Evolutionary conservation across 116 monocot species (phyloP), one percentile per base, ranked within the genome.

Genomic region (Posidonia oceanica): DNA sequence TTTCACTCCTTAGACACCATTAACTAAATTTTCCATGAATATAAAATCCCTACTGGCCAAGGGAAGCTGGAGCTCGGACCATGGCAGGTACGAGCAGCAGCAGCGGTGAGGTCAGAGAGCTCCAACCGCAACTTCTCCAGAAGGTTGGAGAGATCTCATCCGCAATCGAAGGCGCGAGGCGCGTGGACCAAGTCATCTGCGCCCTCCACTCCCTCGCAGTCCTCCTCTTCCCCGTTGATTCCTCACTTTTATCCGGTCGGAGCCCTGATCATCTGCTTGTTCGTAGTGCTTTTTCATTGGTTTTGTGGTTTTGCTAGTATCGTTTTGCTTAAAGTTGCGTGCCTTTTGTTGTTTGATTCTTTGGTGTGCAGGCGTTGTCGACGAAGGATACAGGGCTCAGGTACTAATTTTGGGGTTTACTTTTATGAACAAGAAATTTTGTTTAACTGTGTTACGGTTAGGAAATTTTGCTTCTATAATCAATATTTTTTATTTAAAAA

Each of bases 171-270:
- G 68, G 63, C 0, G 85, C 92, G 22, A 82, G 69, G 69, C 69
- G 72, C 71, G 89, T 81, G 59, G 89, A 87, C 23, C 85, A 87
- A 62, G 92, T 92, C 20, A 77, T 97, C 63, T 81, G 83, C 74
- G 91, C 89, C 13, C 87, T 97, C 68, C 83, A 92, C 67, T 89
- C 89, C 54, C 80, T 91, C 8, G 96, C 92, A 3, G 76, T 81
- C 69, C 75, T 72, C 56, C 80, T 97, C 38, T 97, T 92, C 72
- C 77, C 92, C 40, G 78, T 97, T 56, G 85, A 97, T 71, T 85
- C 87, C 21, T 72, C 83, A 15, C 11, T 69, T 52, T 52, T 89
- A 8, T 64, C 79, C 11, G 84, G 96, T 96, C 41, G 23, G 39
- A 36, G 7, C 52, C 18, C 77, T 5, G 4, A 37, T 3, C 52